These are phyloP conservation scores for Pseudoneurospora amorphoporcata DNA, from an alignment of 495 filamentous ascomycete species.

Conservation along the genomic window DNA sequence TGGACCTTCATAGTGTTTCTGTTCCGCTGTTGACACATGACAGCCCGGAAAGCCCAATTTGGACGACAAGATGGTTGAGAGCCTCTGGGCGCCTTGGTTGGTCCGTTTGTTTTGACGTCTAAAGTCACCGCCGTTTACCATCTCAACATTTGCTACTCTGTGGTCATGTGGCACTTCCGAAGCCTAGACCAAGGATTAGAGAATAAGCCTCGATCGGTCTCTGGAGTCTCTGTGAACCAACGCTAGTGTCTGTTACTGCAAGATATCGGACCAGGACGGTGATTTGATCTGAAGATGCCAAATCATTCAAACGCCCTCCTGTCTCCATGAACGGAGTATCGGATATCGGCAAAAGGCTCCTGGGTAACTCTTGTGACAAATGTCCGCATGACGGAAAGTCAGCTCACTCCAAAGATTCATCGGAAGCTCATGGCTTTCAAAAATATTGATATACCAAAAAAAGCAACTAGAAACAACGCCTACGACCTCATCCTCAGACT, in stretches of 20 bases:
- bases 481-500: not conserved
- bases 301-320: not conserved
- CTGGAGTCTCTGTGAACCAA: not conserved
- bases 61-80: not conserved
- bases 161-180: not conserved
- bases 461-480: not conserved
- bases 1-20: not conserved
- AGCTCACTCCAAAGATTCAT: constrained; percentile 4
- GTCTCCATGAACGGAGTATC: not conserved
- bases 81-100: not conserved
- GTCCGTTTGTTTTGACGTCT: not conserved
- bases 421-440: not conserved
- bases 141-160: not conserved
- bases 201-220: not conserved
- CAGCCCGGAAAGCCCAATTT: not conserved
- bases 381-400: not conserved
- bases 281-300: not conserved
- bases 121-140: not conserved
- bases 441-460: not conserved
- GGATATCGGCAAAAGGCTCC: not conserved
- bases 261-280: not conserved
- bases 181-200: not conserved
- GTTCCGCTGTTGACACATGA: not conserved
- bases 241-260: not conserved
- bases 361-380: not conserved